Evolutionary conservation across 176 grass and related monocot species (phyloP).

Genomic region (Otatea glauca): DNA sequence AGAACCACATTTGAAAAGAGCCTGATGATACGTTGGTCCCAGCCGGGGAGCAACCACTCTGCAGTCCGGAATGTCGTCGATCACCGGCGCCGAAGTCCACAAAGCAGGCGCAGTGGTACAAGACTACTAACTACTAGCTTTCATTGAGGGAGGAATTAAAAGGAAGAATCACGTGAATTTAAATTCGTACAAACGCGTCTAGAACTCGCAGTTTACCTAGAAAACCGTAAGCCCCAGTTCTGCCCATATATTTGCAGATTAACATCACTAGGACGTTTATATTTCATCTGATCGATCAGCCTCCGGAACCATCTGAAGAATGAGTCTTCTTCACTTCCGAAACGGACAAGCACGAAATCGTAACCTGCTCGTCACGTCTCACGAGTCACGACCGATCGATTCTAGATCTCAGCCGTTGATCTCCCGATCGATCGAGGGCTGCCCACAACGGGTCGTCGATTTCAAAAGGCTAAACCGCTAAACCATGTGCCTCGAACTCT

Average conservation of each 20-base stretch:
- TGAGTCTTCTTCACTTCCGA: too few species aligned
- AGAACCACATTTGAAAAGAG: neutral
- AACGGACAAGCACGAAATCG: too few species aligned
- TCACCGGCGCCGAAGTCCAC: slow-evolving; percentile 3
- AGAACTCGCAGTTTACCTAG: neutral
- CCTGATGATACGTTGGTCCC: neutral
- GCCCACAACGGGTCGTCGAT: neutral
- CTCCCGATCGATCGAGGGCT: too few species aligned
- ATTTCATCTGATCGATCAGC: neutral
- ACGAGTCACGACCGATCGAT: too few species aligned
- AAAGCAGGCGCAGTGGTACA: neutral
- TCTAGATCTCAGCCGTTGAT: too few species aligned
- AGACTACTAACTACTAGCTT: neutral
- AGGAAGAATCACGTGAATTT: neutral
- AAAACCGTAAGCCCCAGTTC: too few species aligned
- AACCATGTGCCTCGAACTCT: neutral
- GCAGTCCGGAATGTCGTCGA: slow-evolving; percentile 3
- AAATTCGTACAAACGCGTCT: neutral
- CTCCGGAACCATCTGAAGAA: too few species aligned
- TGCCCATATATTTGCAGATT: too few species aligned
- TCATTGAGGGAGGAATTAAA: neutral
- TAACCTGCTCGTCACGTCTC: too few species aligned
- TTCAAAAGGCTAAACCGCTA: neutral
- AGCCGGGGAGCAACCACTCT: neutral
- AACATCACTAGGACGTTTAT: neutral